Percentiles rank a stretch among this genome's conserved stretches.
Conservation (phyloP, 78 protist genomes). For the Dictyostelium capitatum region DNA sequence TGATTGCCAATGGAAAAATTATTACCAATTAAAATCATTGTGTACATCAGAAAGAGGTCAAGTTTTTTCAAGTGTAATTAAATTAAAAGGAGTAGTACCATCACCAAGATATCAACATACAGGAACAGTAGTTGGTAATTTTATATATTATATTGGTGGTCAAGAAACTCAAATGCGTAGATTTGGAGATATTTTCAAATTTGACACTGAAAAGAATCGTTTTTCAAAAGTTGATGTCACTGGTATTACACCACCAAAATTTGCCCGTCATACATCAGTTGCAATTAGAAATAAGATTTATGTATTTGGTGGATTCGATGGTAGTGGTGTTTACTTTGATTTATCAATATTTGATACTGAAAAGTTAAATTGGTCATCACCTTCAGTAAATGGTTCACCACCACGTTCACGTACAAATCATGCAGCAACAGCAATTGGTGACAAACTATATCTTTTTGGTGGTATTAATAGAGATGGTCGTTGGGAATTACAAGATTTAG, state of each 20-base stretch:
- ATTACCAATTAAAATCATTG: constrained; percentile 16
- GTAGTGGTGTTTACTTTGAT: constrained; percentile 70
- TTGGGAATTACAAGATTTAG: constrained; percentile 72
- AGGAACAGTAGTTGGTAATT: constrained; percentile 57
- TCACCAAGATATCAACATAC: constrained; percentile 80
- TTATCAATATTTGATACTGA: constrained; percentile 62
- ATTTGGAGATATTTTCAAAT: constrained; percentile 66
- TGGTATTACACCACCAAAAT: constrained; percentile 57
- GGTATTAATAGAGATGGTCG: constrained; percentile 75
- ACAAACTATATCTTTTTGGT: constrained; percentile 76
- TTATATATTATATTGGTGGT: constrained; percentile 80
- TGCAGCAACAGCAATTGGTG: constrained; percentile 57
- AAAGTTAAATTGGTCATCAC: constrained; percentile 17
- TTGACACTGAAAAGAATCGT: constrained; percentile 32
- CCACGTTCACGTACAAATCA: constrained; percentile 81
- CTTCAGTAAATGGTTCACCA: constrained; percentile 35
- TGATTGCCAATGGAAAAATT: constrained; percentile 46
- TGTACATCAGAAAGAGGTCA: background rate
- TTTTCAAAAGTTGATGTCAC: constrained; percentile 27
- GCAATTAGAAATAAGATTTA: constrained; percentile 33
- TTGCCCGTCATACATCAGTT: constrained; percentile 75
- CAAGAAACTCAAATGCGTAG: constrained; percentile 58
- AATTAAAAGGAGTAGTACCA: constrained; percentile 14
- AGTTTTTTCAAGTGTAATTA: constrained; percentile 10
- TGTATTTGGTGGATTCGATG: constrained; percentile 86